phyloP scores from a whole-genome alignment of 495 filamentous ascomycete species.

The Hyaloscypha finlandica region DNA sequence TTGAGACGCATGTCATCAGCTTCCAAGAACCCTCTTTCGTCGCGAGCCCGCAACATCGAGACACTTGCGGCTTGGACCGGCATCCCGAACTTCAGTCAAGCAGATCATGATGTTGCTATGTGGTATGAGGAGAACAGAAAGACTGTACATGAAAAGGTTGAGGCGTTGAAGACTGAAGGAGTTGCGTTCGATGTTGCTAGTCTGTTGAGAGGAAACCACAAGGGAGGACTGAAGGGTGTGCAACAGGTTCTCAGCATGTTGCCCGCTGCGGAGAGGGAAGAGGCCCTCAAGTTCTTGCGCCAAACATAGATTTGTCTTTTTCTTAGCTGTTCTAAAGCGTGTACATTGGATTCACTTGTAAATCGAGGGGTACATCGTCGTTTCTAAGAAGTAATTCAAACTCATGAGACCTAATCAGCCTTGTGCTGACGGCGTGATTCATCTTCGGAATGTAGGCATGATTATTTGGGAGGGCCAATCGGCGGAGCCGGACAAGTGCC shows the following conservation, averaged over 20 bases:
- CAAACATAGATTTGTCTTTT: conserved; percentile 13
- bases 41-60: conserved; percentile 63
- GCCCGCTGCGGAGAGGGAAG: conserved; percentile 84
- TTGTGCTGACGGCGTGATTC: neutral
- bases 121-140: conserved; percentile 99
- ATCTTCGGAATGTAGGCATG: neutral
- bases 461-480: neutral
- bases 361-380: conserved; percentile 6
- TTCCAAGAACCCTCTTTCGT: conserved; percentile 42
- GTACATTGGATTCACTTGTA: conserved; percentile 10
- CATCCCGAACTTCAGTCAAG: conserved; percentile 67
- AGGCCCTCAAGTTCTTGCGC: conserved; percentile 72
- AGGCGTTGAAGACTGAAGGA: conserved; percentile 73
- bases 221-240: conserved; percentile 83
- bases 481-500: neutral
- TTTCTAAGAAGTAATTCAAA: conserved; percentile 1
- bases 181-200: conserved; percentile 77
- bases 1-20: conserved; percentile 79
- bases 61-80: conserved; percentile 78
- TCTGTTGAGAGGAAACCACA: conserved; percentile 69
- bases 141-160: conserved; percentile 73
- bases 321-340: neutral
- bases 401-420: neutral
- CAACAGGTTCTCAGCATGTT: conserved; percentile 82
- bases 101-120: conserved; percentile 80